Base-by-base conservation (phyloP, 164 flowering plant species). In the Vitis cinerea region DNA sequence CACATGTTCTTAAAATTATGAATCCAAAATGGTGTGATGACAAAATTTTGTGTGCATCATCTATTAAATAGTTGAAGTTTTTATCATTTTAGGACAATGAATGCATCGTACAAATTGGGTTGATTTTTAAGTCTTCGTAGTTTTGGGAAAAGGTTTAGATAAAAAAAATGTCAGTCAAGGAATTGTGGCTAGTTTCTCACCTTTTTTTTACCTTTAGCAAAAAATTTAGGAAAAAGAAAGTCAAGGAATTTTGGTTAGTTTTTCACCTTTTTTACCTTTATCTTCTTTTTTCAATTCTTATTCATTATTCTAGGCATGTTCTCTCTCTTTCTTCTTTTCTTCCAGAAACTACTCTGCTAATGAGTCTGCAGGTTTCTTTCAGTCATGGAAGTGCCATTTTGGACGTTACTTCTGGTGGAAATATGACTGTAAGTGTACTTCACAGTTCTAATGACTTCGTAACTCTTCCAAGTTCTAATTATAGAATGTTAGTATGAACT, bases 311-410 rank as follows among this genome's bases (percentile, higher is more conserved):
- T 11, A 50, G 50, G 30, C 23, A 13, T 66, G 9, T 51, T 64
- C 30, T 65, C 51, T 57, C 19, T 67, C n/a, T 58, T 51, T 66
- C 19, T 4, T 12, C 30, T 71, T 65, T 7, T 16, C 50, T 50
- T 49, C 17, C 47, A 3, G n/a, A 19, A 61, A 59, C 56, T 51
- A 10, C 57, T 71, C 55, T 67, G 17, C 63, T 71, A 67, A 59
- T 62, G 19, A 59, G 52, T 73, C 15, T 59, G 59, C 72, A 50
- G 37, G 12, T 67, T 66, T 74, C 47, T 80, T 85, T 71, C 90
- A 94, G 99, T 67, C 93, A 92, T 72, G 99, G 99, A 72, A 94
- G 99, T 87, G 90, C 98, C 9, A 57, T 87, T 44, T 78, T 94
- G 83, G 99, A 94, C 75, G 69, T 84, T 63, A 77, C 64, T 64